Evolutionary conservation across 208 protist species (phyloP).

Genomic region (Vickermania ingenoplastis): DNA sequence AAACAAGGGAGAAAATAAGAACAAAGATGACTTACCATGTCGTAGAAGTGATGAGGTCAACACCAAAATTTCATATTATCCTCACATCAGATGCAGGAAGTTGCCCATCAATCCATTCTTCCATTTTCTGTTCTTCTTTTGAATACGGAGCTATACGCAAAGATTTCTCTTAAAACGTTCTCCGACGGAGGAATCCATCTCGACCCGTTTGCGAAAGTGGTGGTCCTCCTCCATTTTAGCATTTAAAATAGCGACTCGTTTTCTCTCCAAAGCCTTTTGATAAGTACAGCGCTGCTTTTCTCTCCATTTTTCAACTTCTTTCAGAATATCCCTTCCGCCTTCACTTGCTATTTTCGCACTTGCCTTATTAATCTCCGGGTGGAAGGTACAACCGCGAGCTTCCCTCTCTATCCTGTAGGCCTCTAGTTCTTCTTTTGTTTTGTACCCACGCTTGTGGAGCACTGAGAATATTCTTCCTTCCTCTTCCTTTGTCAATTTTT

Average conservation of each 20-base stretch:
- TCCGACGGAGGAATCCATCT: slow-evolving; percentile 65
- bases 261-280: slow-evolving; percentile 21
- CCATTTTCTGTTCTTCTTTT: too few species aligned
- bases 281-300: slow-evolving; percentile 15
- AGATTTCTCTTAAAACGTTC: slow-evolving; percentile 77
- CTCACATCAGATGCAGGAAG: too few species aligned
- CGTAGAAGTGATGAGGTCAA: not conserved
- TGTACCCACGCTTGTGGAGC: slow-evolving; percentile 30
- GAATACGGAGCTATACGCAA: too few species aligned
- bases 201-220: slow-evolving; percentile 80
- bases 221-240: slow-evolving; percentile 65
- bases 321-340: not conserved
- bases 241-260: slow-evolving; percentile 40
- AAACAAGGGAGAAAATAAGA: too few species aligned
- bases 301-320: slow-evolving; percentile 3
- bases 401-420: slow-evolving; percentile 10
- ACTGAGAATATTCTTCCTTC: slow-evolving; percentile 21
- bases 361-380: slow-evolving; percentile 10
- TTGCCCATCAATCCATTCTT: too few species aligned
- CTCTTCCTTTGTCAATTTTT: slow-evolving; percentile 15
- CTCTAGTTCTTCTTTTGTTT: slow-evolving; percentile 27
- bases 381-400: slow-evolving; percentile 16
- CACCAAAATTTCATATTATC: not conserved
- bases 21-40: not conserved
- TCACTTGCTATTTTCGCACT: not conserved